Percentiles rank a stretch among this genome's conserved stretches.
Evolutionary conservation across 2,329 filamentous ascomycete genomes (phyloP).

Genomic region (Monosporascus cannonballus): DNA sequence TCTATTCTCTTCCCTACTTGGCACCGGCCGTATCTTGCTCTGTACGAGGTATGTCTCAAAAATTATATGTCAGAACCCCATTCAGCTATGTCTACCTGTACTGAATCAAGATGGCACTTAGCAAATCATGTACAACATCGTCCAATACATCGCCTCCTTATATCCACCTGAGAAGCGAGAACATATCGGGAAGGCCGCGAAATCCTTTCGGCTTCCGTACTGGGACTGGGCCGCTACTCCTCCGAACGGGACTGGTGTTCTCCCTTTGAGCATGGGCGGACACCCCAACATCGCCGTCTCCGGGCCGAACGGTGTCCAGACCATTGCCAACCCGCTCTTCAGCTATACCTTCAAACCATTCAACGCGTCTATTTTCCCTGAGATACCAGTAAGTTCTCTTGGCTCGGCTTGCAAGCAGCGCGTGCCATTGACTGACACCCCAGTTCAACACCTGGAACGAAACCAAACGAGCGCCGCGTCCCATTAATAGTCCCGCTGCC

Average conservation of each 20-base stretch:
- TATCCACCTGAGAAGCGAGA: constrained; percentile 37
- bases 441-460: constrained; percentile 54
- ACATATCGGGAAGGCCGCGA: constrained; percentile 45
- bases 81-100: background rate
- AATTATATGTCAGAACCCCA: background rate
- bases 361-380: constrained; percentile 50
- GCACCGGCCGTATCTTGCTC: constrained; percentile 73
- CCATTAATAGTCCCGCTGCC: constrained; percentile 32
- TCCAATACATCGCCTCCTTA: constrained; percentile 26
- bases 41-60: constrained; percentile 44
- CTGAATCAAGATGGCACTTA: constrained; percentile 30
- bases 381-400: constrained; percentile 47
- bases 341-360: constrained; percentile 56
- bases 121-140: constrained; percentile 27
- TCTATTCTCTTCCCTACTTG: constrained; percentile 73
- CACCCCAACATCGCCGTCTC: constrained; percentile 39
- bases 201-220: constrained; percentile 49
- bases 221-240: constrained; percentile 53
- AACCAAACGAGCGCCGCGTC: constrained; percentile 51
- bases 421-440: constrained; percentile 3
- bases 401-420: background rate
- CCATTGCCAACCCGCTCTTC: constrained; percentile 57
- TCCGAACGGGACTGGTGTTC: constrained; percentile 39
- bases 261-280: constrained; percentile 42
- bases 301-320: constrained; percentile 49